These are phyloP conservation scores for Lablab purpureus DNA, from an alignment of 306 rosid species.

Conservation along the genomic window DNA sequence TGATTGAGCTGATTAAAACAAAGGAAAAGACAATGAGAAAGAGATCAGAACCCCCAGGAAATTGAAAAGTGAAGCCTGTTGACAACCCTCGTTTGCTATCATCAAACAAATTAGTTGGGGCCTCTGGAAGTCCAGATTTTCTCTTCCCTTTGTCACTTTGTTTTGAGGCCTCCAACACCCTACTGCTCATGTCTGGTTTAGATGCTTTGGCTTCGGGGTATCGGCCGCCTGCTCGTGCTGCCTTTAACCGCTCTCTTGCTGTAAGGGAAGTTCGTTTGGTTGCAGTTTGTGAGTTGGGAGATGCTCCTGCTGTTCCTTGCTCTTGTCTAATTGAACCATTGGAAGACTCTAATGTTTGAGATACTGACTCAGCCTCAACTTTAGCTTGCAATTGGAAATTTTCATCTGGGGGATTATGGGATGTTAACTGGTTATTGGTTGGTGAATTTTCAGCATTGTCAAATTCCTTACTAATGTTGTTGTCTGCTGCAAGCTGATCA, in stretches of 20 bases:
- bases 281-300: conserved; percentile 48
- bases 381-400: conserved; percentile 50
- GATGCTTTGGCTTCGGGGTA: conserved; percentile 65
- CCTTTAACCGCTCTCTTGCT: conserved; percentile 85
- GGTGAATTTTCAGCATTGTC: conserved; percentile 51
- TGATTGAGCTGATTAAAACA: conserved; percentile 82
- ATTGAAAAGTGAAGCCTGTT: conserved; percentile 73
- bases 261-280: conserved; percentile 63
- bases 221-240: conserved; percentile 75
- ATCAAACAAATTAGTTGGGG: conserved; percentile 84
- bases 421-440: conserved; percentile 44
- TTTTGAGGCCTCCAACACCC: conserved; percentile 79
- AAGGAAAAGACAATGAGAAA: conserved; percentile 70
- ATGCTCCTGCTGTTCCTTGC: conserved; percentile 45
- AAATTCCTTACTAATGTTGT: conserved; percentile 55
- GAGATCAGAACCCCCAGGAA: conserved; percentile 84
- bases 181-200: conserved; percentile 74
- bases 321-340: conserved; percentile 52
- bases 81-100: conserved; percentile 91
- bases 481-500: conserved; percentile 66
- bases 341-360: conserved; percentile 59
- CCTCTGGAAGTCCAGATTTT: conserved; percentile 88
- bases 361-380: conserved; percentile 42
- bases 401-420: conserved; percentile 42
- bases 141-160: conserved; percentile 86